These are phyloP conservation scores for Beverwykella pulmonaria DNA, from an alignment of 495 filamentous ascomycete species.

Conservation along the genomic window DNA sequence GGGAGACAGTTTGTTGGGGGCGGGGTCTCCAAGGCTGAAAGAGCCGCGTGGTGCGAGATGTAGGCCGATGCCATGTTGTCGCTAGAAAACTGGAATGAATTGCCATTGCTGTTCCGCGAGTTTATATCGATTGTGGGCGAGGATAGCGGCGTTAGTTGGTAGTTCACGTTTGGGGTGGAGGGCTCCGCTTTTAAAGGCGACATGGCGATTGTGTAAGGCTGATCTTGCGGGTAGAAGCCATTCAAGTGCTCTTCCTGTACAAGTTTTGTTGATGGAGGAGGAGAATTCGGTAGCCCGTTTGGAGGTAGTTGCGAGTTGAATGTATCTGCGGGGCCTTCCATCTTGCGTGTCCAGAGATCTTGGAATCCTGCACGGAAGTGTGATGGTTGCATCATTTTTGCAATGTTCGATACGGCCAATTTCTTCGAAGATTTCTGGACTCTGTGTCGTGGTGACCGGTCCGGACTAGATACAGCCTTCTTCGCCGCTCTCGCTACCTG, in stretches of 20 bases:
- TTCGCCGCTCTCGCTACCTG: conserved; percentile 10
- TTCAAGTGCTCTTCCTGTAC: conserved; percentile 28
- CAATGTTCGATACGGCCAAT: conserved; percentile 2
- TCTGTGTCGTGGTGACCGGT: conserved; percentile 12
- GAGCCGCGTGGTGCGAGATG: conserved; percentile 34
- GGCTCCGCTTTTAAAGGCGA: conserved; percentile 3
- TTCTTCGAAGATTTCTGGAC: conserved; percentile 36
- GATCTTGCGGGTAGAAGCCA: conserved; percentile 22
- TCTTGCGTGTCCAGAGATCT: conserved; percentile 41
- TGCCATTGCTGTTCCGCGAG: conserved; percentile 8
- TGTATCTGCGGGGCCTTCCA: conserved; percentile 35
- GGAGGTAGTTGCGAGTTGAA: conserved; percentile 40
- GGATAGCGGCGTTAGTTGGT: conserved; percentile 38
- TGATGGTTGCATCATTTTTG: conserved; percentile 46
- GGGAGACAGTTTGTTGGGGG: conserved; percentile 21
- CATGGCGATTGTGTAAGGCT: conserved; percentile 38
- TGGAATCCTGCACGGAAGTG: conserved; percentile 38
- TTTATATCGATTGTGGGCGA: conserved; percentile 28
- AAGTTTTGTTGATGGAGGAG: conserved; percentile 39
- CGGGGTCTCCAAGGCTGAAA: conserved; percentile 40
- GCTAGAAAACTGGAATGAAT: conserved; percentile 28
- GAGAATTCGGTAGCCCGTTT: conserved; percentile 33
- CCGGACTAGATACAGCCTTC: conserved; percentile 5
- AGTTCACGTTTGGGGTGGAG: conserved; percentile 19
- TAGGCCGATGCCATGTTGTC: conserved; percentile 26